These are phyloP conservation scores for Sclerotinia nivalis DNA, from an alignment of 2,329 filamentous ascomycete genomes.

Conservation along the genomic window DNA sequence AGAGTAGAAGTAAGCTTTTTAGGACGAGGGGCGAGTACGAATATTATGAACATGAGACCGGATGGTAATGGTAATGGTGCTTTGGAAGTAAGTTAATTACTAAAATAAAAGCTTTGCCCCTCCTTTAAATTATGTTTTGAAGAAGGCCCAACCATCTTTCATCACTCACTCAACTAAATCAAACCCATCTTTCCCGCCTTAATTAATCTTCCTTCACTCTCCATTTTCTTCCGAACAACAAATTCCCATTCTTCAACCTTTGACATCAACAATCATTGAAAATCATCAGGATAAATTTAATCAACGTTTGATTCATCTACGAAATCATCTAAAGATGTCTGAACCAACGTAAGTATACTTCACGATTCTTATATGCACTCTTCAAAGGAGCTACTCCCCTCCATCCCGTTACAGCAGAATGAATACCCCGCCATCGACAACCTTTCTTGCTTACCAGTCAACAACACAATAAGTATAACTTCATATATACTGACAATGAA, in stretches of 20 bases:
- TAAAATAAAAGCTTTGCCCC: constrained; percentile 7
- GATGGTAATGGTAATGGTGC: background rate
- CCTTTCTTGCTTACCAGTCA: background rate
- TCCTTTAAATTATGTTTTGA: background rate
- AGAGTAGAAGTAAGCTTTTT: background rate
- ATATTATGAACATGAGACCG: constrained; percentile 2
- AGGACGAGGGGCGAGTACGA: background rate
- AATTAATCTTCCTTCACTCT: background rate
- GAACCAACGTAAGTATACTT: constrained; percentile 59
- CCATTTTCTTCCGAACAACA: background rate
- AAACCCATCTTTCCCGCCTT: background rate
- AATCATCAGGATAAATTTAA: constrained; percentile 21
- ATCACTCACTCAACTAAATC: background rate
- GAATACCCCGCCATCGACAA: constrained; percentile 18
- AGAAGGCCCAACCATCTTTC: constrained; percentile 9
- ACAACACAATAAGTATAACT: background rate
- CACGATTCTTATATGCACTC: constrained; percentile 35
- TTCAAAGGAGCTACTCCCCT: constrained; percentile 9
- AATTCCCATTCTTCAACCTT: background rate
- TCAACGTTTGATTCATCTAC: constrained; percentile 22
- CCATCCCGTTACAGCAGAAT: background rate
- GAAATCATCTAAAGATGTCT: constrained; percentile 36
- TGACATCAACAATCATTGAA: constrained; percentile 20
- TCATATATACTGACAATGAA: constrained; percentile 31
- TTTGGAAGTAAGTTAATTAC: constrained; percentile 8